These are phyloP conservation scores for Xylaria sp. DNA, from an alignment of 2,329 filamentous ascomycete genomes.

Conservation along the genomic window DNA sequence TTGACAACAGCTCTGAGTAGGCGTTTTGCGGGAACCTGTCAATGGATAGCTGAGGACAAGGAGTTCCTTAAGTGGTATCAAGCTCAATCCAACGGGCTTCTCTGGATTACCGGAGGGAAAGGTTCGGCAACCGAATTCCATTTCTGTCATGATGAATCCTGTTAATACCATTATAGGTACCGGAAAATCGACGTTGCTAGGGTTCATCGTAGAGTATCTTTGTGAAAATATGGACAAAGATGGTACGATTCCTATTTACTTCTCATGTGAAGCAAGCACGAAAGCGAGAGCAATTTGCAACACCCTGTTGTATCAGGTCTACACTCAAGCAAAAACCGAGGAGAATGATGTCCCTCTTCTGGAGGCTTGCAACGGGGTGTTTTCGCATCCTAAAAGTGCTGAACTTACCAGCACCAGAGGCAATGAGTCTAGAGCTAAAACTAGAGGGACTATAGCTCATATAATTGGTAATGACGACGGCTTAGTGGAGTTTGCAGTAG, in stretches of 20 bases:
- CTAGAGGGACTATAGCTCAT: not conserved
- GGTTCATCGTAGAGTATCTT: not conserved
- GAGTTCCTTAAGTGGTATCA: constrained; percentile 4
- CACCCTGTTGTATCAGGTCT: constrained; percentile 1
- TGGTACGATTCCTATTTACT: constrained; percentile 7
- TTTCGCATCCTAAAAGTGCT: not conserved
- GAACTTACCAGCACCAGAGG: not conserved
- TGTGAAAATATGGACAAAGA: constrained; percentile 1
- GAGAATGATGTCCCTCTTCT: not conserved
- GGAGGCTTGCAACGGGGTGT: constrained; percentile 5
- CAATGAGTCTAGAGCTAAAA: constrained; percentile 1
- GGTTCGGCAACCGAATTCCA: not conserved
- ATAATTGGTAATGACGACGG: not conserved
- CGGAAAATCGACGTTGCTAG: constrained; percentile 3
- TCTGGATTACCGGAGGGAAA: constrained; percentile 5
- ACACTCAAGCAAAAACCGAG: not conserved
- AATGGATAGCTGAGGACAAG: not conserved
- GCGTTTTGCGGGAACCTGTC: constrained; percentile 1
- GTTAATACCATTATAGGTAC: not conserved
- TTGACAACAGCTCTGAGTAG: not conserved
- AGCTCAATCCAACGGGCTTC: not conserved
- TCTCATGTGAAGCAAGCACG: constrained; percentile 4
- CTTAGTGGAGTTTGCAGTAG: not conserved
- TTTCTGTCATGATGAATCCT: not conserved
- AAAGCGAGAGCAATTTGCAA: not conserved